phyloP scores from a whole-genome alignment of 2,329 filamentous ascomycete species.

The Fusarium vanettenii region DNA sequence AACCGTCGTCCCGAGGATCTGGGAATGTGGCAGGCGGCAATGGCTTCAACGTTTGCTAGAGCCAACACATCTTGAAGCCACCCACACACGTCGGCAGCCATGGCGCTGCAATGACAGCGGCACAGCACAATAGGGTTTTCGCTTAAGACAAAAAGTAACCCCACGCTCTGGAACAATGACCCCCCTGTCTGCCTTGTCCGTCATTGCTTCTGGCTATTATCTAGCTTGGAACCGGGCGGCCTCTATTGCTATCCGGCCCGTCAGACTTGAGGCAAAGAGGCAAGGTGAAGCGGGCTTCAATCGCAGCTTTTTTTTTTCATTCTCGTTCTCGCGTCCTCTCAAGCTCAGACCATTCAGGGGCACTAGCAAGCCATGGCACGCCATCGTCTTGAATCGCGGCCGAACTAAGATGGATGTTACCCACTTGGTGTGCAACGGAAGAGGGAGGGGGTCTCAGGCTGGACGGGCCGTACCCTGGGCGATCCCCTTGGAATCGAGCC shows the following conservation, averaged over 20 bases:
- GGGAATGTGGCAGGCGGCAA: neutral
- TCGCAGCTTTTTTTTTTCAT: neutral
- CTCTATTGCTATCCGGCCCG: neutral
- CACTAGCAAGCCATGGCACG: neutral
- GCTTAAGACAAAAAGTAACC: neutral
- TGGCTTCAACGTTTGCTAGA: neutral
- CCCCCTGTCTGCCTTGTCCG: neutral
- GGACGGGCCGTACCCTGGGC: constrained; percentile 16
- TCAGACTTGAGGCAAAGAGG: neutral
- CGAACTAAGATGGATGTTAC: neutral
- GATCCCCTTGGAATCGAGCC: neutral
- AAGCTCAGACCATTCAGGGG: neutral
- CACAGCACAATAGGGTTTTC: neutral
- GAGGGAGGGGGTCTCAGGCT: neutral
- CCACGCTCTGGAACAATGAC: neutral
- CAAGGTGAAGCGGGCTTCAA: neutral
- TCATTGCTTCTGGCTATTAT: neutral
- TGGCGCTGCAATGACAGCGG: neutral
- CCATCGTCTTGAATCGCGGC: neutral
- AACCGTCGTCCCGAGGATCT: neutral
- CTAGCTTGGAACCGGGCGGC: neutral
- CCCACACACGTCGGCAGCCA: neutral
- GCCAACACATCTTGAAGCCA: neutral
- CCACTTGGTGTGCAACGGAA: constrained; percentile 4
- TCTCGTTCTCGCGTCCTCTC: neutral